phyloP scores from a whole-genome alignment of 1,284 basidiomycete genomes.

The Ustilago sp. region DNA sequence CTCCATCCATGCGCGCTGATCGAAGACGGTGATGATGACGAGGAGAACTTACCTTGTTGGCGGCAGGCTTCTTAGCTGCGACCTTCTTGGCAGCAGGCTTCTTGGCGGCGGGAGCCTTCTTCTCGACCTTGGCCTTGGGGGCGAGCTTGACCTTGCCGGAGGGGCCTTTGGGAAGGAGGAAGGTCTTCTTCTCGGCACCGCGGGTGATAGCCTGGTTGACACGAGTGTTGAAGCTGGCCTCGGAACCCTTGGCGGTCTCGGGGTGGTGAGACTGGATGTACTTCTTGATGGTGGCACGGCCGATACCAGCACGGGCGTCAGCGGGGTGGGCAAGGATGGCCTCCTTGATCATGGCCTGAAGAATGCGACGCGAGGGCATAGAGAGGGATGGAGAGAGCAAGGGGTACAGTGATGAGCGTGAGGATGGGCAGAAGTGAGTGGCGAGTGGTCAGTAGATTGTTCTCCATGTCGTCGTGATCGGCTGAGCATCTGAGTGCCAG shows the following conservation, averaged over 20 bases:
- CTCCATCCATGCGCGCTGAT: slow-evolving; percentile 12
- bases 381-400: background rate
- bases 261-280: slow-evolving; percentile 70
- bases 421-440: background rate
- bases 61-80: slow-evolving; percentile 61
- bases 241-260: slow-evolving; percentile 55
- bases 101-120: slow-evolving; percentile 71
- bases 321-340: slow-evolving; percentile 81
- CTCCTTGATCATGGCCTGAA: slow-evolving; percentile 73
- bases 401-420: slow-evolving; percentile 8
- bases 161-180: slow-evolving; percentile 85
- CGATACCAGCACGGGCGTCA: slow-evolving; percentile 85
- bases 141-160: slow-evolving; percentile 84
- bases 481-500: slow-evolving; percentile 18
- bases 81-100: slow-evolving; percentile 64
- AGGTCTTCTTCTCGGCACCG: slow-evolving; percentile 82
- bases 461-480: background rate
- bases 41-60: slow-evolving; percentile 50
- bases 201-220: slow-evolving; percentile 83
- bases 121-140: slow-evolving; percentile 73
- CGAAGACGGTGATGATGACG: slow-evolving; percentile 2
- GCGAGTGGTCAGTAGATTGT: slow-evolving; percentile 22
- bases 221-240: slow-evolving; percentile 80
- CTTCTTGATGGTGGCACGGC: slow-evolving; percentile 93
- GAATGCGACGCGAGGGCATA: slow-evolving; percentile 38